Evolutionary conservation across 192 early-diverging fungal species (phyloP).

Genomic region (Backusella luteola): DNA sequence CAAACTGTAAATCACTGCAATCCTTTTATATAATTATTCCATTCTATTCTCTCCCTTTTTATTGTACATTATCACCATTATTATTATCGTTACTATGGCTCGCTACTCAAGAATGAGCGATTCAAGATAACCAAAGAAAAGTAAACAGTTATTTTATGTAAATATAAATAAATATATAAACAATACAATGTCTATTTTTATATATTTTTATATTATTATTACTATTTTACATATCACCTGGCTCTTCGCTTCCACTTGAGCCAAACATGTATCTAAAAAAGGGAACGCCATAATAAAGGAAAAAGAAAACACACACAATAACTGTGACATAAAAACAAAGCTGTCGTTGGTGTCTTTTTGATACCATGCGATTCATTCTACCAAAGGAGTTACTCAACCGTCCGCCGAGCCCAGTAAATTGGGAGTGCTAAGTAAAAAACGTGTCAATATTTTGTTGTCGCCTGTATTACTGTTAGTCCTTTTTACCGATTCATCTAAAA

Average conservation of each 20-base stretch:
- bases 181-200: background rate
- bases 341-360: constrained; percentile 40
- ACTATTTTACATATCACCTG: background rate
- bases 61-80: background rate
- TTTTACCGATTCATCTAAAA: constrained; percentile 40
- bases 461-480: background rate
- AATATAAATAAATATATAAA: background rate
- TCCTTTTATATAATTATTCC: background rate
- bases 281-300: constrained; percentile 30
- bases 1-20: background rate
- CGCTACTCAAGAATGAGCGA: no score
- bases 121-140: background rate
- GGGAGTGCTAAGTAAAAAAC: constrained; percentile 21
- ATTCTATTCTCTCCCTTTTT: background rate
- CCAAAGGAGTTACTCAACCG: constrained; percentile 27
- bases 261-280: background rate
- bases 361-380: constrained; percentile 39
- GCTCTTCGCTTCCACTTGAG: constrained; percentile 8
- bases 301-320: constrained; percentile 23
- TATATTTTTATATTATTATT: background rate
- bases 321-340: constrained; percentile 33
- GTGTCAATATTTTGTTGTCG: background rate
- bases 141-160: background rate
- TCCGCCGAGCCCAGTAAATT: constrained; percentile 30
- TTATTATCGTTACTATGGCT: background rate